A percentile compares a stretch with the other conserved stretches of the same genome.
These are phyloP conservation scores for Pholiota conissans DNA, from an alignment of 768 basidiomycete genomes.

Conservation along the genomic window DNA sequence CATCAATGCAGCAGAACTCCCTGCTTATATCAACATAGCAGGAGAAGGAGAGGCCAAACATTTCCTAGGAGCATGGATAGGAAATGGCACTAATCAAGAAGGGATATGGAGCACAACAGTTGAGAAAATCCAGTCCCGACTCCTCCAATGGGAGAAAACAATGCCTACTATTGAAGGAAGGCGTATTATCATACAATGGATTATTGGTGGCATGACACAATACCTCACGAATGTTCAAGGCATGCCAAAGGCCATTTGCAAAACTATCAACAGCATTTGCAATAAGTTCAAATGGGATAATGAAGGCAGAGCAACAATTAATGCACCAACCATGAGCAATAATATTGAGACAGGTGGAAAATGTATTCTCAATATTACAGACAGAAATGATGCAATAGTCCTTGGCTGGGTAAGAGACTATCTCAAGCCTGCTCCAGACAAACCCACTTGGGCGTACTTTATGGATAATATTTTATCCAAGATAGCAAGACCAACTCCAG, in stretches of 20 bases:
- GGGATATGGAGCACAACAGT: constrained; percentile 24
- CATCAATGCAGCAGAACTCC: constrained; percentile 7
- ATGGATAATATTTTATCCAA: background rate
- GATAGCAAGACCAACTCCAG: background rate
- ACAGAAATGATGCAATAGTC: background rate
- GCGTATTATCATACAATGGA: constrained; percentile 21
- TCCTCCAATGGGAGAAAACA: constrained; percentile 23
- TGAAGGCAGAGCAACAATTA: constrained; percentile 13
- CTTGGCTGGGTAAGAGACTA: background rate
- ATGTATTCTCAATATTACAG: background rate
- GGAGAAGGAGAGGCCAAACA: constrained; percentile 28
- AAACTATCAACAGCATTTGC: constrained; percentile 18
- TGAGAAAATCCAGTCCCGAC: constrained; percentile 21
- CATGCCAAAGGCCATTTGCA: constrained; percentile 23
- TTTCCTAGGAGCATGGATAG: constrained; percentile 33
- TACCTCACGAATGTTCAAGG: constrained; percentile 27
- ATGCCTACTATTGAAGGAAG: constrained; percentile 15
- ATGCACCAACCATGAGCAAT: constrained; percentile 9
- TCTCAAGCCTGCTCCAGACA: background rate
- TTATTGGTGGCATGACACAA: constrained; percentile 23
- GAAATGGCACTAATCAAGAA: constrained; percentile 24
- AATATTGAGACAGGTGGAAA: background rate
- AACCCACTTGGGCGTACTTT: background rate
- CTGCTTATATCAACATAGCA: constrained; percentile 26
- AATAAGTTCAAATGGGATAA: constrained; percentile 21